These are phyloP conservation scores for Heliocybe sulcata DNA, from an alignment of 1,284 basidiomycete species.

Conservation along the genomic window DNA sequence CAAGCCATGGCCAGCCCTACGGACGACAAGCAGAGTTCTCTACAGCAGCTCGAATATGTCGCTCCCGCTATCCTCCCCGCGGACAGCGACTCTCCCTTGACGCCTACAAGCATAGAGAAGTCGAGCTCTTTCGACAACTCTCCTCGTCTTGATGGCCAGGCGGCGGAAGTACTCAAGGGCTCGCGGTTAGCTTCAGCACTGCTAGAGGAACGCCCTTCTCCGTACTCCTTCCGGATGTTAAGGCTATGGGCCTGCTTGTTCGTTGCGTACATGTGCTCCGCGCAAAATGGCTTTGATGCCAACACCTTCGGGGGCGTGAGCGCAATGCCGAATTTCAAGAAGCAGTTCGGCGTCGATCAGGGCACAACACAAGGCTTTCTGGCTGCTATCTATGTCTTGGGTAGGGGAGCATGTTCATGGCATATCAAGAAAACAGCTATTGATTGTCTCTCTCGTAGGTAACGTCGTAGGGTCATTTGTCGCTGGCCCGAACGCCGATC, in stretches of 20 bases:
- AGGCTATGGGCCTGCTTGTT: constrained; percentile 8
- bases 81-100: background rate
- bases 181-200: background rate
- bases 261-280: constrained; percentile 11
- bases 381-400: constrained; percentile 12
- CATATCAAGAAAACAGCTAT: background rate
- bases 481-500: constrained; percentile 10
- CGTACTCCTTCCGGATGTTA: background rate
- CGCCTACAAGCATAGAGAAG: background rate
- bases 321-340: constrained; percentile 10
- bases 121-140: background rate
- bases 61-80: background rate
- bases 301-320: constrained; percentile 12
- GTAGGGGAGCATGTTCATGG: constrained; percentile 2
- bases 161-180: background rate
- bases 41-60: background rate
- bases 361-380: constrained; percentile 13
- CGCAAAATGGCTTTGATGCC: constrained; percentile 13
- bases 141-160: background rate
- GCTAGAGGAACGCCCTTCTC: background rate
- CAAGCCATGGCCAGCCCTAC: background rate
- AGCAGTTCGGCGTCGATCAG: constrained; percentile 9
- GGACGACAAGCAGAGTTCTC: background rate
- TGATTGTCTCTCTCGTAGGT: constrained; percentile 4
- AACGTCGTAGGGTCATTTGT: constrained; percentile 14